Evolutionary conservation across 2,329 filamentous ascomycete species (phyloP), one percentile per base, ranked within the genome.

Genomic region (Beauveria varroae): DNA sequence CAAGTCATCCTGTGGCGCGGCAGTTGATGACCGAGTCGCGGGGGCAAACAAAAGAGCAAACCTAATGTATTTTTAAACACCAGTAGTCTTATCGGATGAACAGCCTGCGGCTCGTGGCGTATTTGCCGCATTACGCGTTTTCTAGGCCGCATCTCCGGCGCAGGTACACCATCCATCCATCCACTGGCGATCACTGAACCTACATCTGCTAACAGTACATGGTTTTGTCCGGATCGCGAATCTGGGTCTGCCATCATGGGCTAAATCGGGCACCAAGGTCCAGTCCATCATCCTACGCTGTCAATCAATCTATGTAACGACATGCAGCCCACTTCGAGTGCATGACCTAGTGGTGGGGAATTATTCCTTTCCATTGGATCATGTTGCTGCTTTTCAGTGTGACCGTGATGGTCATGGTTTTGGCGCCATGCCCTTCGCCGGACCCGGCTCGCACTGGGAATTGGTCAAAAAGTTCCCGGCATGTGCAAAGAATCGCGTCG

Each of bases 51-150:
- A 26, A 7, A 18, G 18, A 9, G 49, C 26, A 30, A 37, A 51
- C 14, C 9, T 28, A 34, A 9, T 37, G 34, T 37, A 7, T 49
- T 18, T 49, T 57, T 22, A 18, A 37, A 49, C 43, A 37, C n/a
- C 16, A 44, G 22, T 30, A 57, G 40, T 14, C 18, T 49, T 49
- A 57, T 57, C 54, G 43, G 54, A 57, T 47, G 54, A 57, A 57
- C 43, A 12, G 28, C 53, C 14, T 14, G 9, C 18, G 40, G 53
- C 40, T 20, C 47, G 54, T 12, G 26, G 12, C 20, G 18, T 12
- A 40, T 44, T 37, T 56, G 41, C 30, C 30, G 30, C 30, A 34
- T 34, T 34, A 1, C 30, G 40, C 20, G 20, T 28, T 8, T 24
- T 24, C 7, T 14, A 34, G 22, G 37, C 16, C 28, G 20, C 20